These are phyloP conservation scores for Taxillus chinensis DNA, from an alignment of 164 flowering plant species.

Conservation along the genomic window DNA sequence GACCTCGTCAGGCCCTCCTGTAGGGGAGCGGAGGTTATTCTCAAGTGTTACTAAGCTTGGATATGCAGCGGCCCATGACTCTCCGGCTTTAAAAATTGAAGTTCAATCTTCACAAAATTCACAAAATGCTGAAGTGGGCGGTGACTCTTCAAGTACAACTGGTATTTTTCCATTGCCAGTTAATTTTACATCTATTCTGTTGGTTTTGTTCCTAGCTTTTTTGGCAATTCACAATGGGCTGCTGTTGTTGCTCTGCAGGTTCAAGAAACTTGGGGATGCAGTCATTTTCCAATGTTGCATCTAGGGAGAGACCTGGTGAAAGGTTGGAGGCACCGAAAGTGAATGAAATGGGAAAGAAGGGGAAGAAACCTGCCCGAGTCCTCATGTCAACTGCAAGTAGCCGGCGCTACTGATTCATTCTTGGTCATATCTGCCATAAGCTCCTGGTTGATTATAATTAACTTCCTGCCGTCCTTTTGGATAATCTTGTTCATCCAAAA, in stretches of 20 bases:
- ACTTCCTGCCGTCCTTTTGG: no score
- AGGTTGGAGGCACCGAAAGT: slow-evolving; percentile 22
- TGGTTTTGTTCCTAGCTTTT: background rate
- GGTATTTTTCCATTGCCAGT: slow-evolving; percentile 13
- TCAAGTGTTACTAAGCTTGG: slow-evolving; percentile 86
- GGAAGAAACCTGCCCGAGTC: slow-evolving; percentile 66
- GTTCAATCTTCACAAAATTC: slow-evolving; percentile 13
- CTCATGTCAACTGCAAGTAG: slow-evolving; percentile 87
- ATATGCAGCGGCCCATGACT: slow-evolving; percentile 80
- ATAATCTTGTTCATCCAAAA: no score
- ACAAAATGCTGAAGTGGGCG: slow-evolving; percentile 17
- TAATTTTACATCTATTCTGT: background rate
- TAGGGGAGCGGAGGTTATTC: slow-evolving; percentile 52
- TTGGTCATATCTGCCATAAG: no score
- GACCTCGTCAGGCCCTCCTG: slow-evolving; percentile 60
- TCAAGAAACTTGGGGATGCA: slow-evolving; percentile 22
- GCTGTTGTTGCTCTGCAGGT: slow-evolving; percentile 29
- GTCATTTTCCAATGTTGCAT: slow-evolving; percentile 66
- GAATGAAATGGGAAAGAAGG: slow-evolving; percentile 59
- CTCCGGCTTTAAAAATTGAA: slow-evolving; percentile 49
- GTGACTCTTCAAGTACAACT: slow-evolving; percentile 21
- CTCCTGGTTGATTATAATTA: no score
- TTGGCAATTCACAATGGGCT: background rate
- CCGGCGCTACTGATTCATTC: slow-evolving; percentile 54
- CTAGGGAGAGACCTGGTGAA: slow-evolving; percentile 40